phyloP scores from a whole-genome alignment of 75 land plant genomes.

The Larix kaempferi region DNA sequence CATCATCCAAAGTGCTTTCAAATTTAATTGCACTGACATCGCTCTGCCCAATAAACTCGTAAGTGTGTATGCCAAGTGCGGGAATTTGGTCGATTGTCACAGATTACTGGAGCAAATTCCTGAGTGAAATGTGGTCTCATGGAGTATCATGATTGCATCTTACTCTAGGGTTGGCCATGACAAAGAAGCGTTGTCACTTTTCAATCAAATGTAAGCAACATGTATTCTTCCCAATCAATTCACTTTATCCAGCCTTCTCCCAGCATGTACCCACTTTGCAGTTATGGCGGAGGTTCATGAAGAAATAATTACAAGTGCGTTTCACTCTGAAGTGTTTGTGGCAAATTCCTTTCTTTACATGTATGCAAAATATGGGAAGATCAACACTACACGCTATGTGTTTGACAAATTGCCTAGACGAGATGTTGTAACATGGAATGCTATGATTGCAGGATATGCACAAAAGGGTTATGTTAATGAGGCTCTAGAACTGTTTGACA shows the following conservation, averaged over 20 bases:
- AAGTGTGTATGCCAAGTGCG: too few relatives aligned
- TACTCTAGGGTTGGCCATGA: constrained; percentile 2
- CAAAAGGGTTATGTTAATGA: constrained; percentile 22
- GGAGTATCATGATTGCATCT: constrained; percentile 7
- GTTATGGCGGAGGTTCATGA: background rate
- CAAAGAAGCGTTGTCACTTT: background rate
- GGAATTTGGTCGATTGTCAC: too few relatives aligned
- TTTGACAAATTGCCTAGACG: constrained; percentile 37
- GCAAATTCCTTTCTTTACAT: constrained; percentile 6
- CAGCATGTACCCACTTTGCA: constrained; percentile 9
- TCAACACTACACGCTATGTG: constrained; percentile 10
- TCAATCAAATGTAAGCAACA: background rate
- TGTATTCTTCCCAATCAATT: background rate
- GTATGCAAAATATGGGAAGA: constrained; percentile 6
- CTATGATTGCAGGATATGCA: constrained; percentile 49
- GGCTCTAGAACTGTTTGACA: background rate
- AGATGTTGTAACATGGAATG: constrained; percentile 58
- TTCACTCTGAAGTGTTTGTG: constrained; percentile 4
- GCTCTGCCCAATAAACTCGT: too few relatives aligned
- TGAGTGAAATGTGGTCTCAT: constrained; percentile 1
- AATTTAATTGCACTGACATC: too few relatives aligned
- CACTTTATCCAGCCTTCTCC: background rate
- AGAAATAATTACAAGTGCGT: background rate
- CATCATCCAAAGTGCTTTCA: too few relatives aligned
- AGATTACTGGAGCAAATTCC: too few relatives aligned